Base-by-base conservation (phyloP, 1,139 yeast species). In the Taphrina communis region DNA sequence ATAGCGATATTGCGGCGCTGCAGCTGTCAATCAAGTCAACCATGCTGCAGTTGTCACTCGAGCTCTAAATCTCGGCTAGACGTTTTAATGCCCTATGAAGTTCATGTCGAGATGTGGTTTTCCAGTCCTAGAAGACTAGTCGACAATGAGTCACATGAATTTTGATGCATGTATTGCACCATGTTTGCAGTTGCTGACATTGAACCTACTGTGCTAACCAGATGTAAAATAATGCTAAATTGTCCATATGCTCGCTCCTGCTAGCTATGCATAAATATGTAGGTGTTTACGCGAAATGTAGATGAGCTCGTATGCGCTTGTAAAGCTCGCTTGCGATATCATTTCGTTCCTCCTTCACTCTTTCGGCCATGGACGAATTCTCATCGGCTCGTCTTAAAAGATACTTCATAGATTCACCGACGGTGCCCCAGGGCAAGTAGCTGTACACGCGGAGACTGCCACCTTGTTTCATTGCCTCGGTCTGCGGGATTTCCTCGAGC, bases 341-440 rank as follows among this genome's bases (percentile, higher is more conserved):
- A 38, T 53, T 31, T 38, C 68, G 52, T 46, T 68, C 70, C 31
- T 44, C 53, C 35, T 21, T 44, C 19, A 48, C 63, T 25, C 70
- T 57, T 6, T 51, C 52, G 12, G 59, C 52, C 68, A 66, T 50
- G 48, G 63, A 31, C 31, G 57, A 52, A 38, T 94, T 94, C 81
- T 94, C 99, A 80, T 93, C 97, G 73, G 94, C 83, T 80, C 99
- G 86, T 82, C 99, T 88, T 73, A 88, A 82, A 74, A 94, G 81
- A 77, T 94, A 94, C 74, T 91, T 96, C 80, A 90, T 91, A 70
- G 97, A 92, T 80, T 94, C 98, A 74, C 86, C 80, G 70, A 97
- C 96, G 51, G 98, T 98, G 9, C 98, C 98, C 97, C 98, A 94
- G 19, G 98, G 96, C 73, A 94, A 97, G 77, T 93, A 94, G 79